phyloP scores from a whole-genome alignment of 352 stramenopile genomes.

The Plasmopara halstedii region DNA sequence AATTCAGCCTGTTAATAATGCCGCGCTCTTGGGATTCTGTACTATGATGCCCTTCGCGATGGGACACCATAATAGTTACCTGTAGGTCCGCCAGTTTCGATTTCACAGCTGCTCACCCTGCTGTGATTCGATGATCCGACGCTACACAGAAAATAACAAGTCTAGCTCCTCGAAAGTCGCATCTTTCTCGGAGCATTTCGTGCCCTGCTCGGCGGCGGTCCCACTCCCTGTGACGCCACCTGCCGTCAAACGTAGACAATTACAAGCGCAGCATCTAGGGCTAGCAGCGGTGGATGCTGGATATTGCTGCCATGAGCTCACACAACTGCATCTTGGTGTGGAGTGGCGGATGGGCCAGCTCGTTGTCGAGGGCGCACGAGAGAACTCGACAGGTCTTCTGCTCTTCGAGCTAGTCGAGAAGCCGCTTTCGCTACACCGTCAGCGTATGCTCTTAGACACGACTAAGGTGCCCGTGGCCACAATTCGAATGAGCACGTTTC shows the following conservation, averaged over 20 bases:
- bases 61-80: too few relatives aligned
- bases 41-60: too few relatives aligned
- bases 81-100: too few relatives aligned
- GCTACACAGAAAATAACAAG: not conserved
- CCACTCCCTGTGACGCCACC: conserved; percentile 1
- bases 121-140: not conserved
- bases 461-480: conserved; percentile 24
- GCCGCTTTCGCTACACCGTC: conserved; percentile 25
- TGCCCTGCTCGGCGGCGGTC: not conserved
- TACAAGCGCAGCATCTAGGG: conserved; percentile 25
- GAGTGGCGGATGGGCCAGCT: conserved; percentile 22
- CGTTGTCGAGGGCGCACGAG: conserved; percentile 15
- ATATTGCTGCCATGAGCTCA: conserved; percentile 28
- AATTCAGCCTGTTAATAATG: too few relatives aligned
- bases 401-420: conserved; percentile 25
- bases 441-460: conserved; percentile 23
- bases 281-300: conserved; percentile 25
- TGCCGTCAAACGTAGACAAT: conserved; percentile 10
- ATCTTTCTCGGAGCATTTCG: not conserved
- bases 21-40: too few relatives aligned
- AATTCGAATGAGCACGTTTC: conserved; percentile 27
- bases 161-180: not conserved
- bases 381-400: conserved; percentile 26
- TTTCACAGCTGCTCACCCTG: too few relatives aligned
- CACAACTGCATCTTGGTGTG: conserved; percentile 23